These are phyloP conservation scores for Xylaria cubensis DNA, from an alignment of 495 filamentous ascomycete species.

Conservation along the genomic window DNA sequence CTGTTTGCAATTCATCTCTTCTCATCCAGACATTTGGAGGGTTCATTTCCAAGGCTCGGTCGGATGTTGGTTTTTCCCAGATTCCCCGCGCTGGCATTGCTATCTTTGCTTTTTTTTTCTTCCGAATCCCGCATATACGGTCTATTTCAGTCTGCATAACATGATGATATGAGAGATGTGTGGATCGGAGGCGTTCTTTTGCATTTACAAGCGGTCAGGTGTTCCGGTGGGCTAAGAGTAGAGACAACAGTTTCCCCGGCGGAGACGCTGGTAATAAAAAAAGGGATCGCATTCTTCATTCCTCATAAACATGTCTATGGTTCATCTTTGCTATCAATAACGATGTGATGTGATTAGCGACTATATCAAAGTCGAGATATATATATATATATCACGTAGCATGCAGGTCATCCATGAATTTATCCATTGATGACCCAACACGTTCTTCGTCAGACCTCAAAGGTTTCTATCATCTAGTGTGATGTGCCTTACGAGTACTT, in stretches of 20 bases:
- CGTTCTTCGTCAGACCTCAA: background rate
- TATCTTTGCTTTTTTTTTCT: conserved; percentile 10
- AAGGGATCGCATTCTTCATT: conserved; percentile 22
- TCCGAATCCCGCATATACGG: background rate
- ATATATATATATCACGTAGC: background rate
- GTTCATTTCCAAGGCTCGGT: background rate
- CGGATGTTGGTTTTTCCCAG: conserved; percentile 11
- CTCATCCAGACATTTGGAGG: background rate
- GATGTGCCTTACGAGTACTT: background rate
- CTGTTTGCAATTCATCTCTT: conserved; percentile 9
- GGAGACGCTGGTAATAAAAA: conserved; percentile 22
- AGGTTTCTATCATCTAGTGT: background rate
- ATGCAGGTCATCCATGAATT: background rate
- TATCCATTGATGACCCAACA: background rate
- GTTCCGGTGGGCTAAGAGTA: conserved; percentile 23
- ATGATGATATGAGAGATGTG: conserved; percentile 28
- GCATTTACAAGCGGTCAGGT: conserved; percentile 28
- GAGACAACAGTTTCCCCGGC: conserved; percentile 18
- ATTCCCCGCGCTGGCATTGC: conserved; percentile 20
- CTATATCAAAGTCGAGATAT: background rate
- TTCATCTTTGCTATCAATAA: background rate
- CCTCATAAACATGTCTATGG: background rate
- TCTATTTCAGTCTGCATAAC: conserved; percentile 17
- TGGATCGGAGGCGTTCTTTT: conserved; percentile 19
- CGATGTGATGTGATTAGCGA: background rate